These are phyloP conservation scores for Hippophae gyantsensis DNA, from an alignment of 306 rosid species.

Conservation along the genomic window DNA sequence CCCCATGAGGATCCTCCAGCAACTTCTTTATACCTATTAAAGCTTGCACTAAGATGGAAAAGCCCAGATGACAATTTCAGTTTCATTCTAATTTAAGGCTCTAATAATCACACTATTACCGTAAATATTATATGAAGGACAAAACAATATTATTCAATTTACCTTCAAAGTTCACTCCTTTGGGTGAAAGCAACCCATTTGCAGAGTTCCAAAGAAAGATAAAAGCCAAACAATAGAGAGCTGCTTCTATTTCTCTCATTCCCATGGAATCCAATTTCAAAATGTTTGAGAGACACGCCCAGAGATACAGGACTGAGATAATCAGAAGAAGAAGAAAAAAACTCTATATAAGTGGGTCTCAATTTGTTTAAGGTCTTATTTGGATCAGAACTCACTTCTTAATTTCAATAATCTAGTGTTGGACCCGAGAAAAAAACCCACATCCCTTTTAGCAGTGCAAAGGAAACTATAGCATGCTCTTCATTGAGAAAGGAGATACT, in stretches of 20 bases:
- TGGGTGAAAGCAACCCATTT: constrained; percentile 72
- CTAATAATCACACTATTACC: not conserved
- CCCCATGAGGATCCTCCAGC: constrained; percentile 85
- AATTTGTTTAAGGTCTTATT: constrained; percentile 31
- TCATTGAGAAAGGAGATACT: constrained; percentile 41
- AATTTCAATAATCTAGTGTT: constrained; percentile 51
- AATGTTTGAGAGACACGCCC: too few relatives aligned
- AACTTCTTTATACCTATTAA: constrained; percentile 65
- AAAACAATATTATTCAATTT: constrained; percentile 11
- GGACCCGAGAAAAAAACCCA: constrained; percentile 32
- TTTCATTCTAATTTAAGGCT: constrained; percentile 2
- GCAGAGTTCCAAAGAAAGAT: constrained; percentile 40
- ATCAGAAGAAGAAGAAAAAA: constrained; percentile 19
- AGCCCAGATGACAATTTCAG: constrained; percentile 24
- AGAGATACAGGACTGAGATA: constrained; percentile 10
- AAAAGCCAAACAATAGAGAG: constrained; percentile 43
- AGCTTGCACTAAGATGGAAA: constrained; percentile 63
- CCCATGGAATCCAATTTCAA: constrained; percentile 27
- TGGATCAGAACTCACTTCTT: constrained; percentile 38
- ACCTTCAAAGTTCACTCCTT: constrained; percentile 99
- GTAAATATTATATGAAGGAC: constrained; percentile 4
- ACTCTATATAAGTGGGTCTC: constrained; percentile 19
- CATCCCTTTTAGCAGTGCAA: constrained; percentile 14
- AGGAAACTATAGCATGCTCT: constrained; percentile 56
- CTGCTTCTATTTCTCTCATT: constrained; percentile 20